These are phyloP conservation scores for Scutellaria baicalensis DNA, from an alignment of 257 asterid species.

Conservation along the genomic window DNA sequence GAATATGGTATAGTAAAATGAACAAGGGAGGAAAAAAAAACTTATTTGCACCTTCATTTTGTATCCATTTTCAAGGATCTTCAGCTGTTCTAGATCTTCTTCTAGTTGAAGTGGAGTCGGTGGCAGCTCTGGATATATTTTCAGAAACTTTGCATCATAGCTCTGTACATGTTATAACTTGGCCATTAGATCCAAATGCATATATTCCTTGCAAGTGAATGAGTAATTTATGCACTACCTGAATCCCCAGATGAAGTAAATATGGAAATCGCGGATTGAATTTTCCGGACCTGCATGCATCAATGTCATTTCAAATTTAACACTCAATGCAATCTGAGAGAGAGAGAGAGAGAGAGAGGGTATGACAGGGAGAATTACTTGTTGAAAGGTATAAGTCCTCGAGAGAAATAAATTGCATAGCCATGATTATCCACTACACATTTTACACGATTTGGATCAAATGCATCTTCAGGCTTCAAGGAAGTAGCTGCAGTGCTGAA, in stretches of 20 bases:
- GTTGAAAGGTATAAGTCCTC: slow-evolving; percentile 82
- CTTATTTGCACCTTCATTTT: slow-evolving; percentile 67
- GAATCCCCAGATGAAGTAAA: slow-evolving; percentile 88
- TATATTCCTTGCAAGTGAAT: background rate
- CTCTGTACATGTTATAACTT: slow-evolving; percentile 40
- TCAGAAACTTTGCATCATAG: slow-evolving; percentile 73
- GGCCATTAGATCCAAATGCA: background rate
- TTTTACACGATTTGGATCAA: slow-evolving; percentile 83
- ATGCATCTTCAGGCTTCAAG: slow-evolving; percentile 78
- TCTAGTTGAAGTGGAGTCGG: slow-evolving; percentile 88
- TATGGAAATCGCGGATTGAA: slow-evolving; percentile 73
- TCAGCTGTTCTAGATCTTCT: slow-evolving; percentile 95
- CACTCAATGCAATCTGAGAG: background rate
- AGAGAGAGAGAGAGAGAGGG: background rate
- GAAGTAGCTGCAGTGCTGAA: slow-evolving; percentile 85
- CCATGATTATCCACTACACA: slow-evolving; percentile 72
- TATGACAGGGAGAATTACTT: slow-evolving; percentile 33
- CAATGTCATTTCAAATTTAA: background rate
- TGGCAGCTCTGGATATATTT: slow-evolving; percentile 57
- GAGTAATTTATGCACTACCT: slow-evolving; percentile 32
- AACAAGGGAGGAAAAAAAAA: background rate
- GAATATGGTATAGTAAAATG: background rate
- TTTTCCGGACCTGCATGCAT: slow-evolving; percentile 51
- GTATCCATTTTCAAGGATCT: slow-evolving; percentile 94
- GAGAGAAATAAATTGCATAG: slow-evolving; percentile 79